Evolutionary conservation across 2,329 filamentous ascomycete species (phyloP), one percentile per base, ranked within the genome.

Genomic region (Beauveria australis): DNA sequence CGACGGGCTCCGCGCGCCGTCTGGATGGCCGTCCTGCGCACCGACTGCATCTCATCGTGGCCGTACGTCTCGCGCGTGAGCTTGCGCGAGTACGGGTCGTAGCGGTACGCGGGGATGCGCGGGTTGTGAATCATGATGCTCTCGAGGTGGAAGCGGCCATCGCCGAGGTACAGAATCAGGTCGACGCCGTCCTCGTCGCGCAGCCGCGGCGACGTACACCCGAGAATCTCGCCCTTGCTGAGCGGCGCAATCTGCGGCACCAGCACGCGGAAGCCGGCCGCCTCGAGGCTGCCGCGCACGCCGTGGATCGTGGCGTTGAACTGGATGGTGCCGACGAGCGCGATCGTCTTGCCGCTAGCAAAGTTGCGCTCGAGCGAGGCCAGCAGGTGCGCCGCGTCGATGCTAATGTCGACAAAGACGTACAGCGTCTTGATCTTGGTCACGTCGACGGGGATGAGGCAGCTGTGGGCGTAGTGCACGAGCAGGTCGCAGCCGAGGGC

Each of bases 111-210:
- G 0, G 93, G 90, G 41, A 97, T 84, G 5, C 79, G 76, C 0
- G 95, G 94, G 75, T 99, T 99, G 71, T 97, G 94, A 66, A 99
- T 99, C 93, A 99, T 99, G 69, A 95, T 93, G 69, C 91, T 95
- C 75, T 99, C 94, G 48, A 99, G 88, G 72, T 99, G 94, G 78
- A 97, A 97, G 62, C 92, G 85, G 14, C 92, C 92, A 70, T 97
- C 92, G 52, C 92, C 92, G 16, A 97, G 84, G 72, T 97, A 97
- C 1, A 97, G 78, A 51, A 97, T 88, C 64, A 91, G 75, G 70
- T 96, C 90, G 24, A 92, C 84, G 47, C 74, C 76, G 52, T 83
- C 81, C 12, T 78, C 79, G 12, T 81, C 73, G 16, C 78, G 72
- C 3, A 93, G 79, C 24, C 82, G 82, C 0, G 94, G 94, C 0